Base-by-base conservation (phyloP, 768 basidiomycete species). In the Coprinopsis sp. region DNA sequence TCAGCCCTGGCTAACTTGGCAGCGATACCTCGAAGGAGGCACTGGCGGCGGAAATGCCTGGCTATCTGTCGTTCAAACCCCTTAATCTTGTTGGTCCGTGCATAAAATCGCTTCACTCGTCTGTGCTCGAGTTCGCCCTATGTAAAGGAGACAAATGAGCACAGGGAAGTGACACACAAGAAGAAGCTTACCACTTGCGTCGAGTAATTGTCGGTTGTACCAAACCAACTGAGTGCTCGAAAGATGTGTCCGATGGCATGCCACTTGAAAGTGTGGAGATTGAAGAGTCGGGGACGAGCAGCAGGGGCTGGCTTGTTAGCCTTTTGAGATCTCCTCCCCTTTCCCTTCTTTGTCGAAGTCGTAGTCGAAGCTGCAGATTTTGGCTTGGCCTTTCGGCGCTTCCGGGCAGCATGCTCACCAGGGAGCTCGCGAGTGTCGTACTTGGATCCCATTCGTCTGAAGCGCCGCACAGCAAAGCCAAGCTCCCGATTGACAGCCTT, bases 91-190 rank as follows among this genome's bases (percentile, higher is more conserved):
- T 65, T 70, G 1, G 63, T 67, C 0, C 54, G 39, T 0, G 50
- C 37, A 31, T 52, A 52, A 43, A 52, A 52, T 13, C 28, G 39
- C 53, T 76, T 74, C 22, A 68, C 59, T 0, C 48, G 46, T 0
- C 56, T 50, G 46, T 76, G 74, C 33, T 69, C 64, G 0, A 64
- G 58, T 44, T 76, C 71, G 0, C 69, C 67, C 72, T 53, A 39
- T n/a, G 29, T 14, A 31, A 30, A 14, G 4, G 6, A 8, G n/a
- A 14, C 2, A 6, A 33, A 21, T 42, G 18, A 46, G 13, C 16
- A 6, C 18, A 22, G 24, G 21, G 16, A 30, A 8, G 5, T 11
- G 19, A 43, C 13, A 18, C 72, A 29, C 6, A 18, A 19, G 34
- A 46, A 36, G 13, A 4, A 3, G 53, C 62, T 22, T 44, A 74